phyloP scores from a whole-genome alignment of 345 rosid genomes.

The Citrus inodora region DNA sequence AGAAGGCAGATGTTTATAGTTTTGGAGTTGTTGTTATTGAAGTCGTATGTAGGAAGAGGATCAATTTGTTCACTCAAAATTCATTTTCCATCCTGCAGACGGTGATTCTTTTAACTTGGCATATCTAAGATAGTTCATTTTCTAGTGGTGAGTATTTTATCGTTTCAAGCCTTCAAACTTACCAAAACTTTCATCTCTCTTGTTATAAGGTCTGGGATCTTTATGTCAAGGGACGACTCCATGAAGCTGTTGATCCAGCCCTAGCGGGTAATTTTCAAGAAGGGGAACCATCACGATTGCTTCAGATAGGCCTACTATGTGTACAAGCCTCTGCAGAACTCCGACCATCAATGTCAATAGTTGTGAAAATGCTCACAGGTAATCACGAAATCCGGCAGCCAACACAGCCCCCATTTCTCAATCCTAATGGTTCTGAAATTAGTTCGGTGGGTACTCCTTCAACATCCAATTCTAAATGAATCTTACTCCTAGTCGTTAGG shows the following conservation, averaged over 20 bases:
- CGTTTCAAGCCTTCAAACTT: not conserved
- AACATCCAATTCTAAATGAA: slow-evolving; percentile 23
- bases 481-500: slow-evolving; percentile 46
- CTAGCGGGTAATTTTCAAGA: slow-evolving; percentile 40
- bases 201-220: slow-evolving; percentile 57
- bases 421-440: slow-evolving; percentile 31
- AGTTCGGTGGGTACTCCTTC: slow-evolving; percentile 10
- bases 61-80: slow-evolving; percentile 36
- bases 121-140: not conserved
- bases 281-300: slow-evolving; percentile 46
- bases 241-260: slow-evolving; percentile 61
- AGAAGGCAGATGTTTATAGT: slow-evolving; percentile 86
- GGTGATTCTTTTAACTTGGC: slow-evolving; percentile 31
- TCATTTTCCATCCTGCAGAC: slow-evolving; percentile 50
- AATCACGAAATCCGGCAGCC: slow-evolving; percentile 51
- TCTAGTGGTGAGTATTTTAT: not conserved
- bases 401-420: slow-evolving; percentile 75
- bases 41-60: slow-evolving; percentile 57
- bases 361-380: slow-evolving; percentile 63
- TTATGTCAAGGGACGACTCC: slow-evolving; percentile 35
- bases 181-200: not conserved
- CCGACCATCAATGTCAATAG: slow-evolving; percentile 75
- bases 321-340: slow-evolving; percentile 80
- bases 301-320: slow-evolving; percentile 74
- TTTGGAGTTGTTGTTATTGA: slow-evolving; percentile 78